Evolutionary conservation across 176 grass and related monocot species (phyloP).

Genomic region (Bolboschoenus planiculmis): DNA sequence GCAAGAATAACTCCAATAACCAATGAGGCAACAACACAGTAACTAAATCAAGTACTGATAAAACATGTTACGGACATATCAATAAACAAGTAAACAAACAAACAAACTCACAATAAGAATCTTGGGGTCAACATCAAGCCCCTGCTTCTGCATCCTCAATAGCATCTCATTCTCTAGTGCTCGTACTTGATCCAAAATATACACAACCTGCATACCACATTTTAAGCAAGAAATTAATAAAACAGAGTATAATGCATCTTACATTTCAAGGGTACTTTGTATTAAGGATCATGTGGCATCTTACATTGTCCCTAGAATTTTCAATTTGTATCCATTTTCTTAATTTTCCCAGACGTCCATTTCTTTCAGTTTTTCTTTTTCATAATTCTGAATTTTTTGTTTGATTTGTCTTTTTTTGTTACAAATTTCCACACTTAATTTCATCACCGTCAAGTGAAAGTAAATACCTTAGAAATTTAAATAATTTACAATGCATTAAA

Average conservation of each 20-base stretch:
- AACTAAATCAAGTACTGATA: background rate
- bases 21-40: background rate
- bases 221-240: background rate
- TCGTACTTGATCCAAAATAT: conserved; percentile 97
- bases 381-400: background rate
- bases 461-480: conserved; percentile 6
- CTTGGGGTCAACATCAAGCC: conserved; percentile 66
- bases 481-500: background rate
- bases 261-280: background rate
- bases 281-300: background rate
- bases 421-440: background rate
- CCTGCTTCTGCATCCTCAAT: conserved; percentile 81
- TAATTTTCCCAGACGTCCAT: background rate
- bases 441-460: background rate
- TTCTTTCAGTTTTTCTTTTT: background rate
- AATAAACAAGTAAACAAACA: background rate
- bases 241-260: conserved; percentile 5
- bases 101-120: conserved; percentile 74
- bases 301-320: background rate
- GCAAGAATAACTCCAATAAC: background rate
- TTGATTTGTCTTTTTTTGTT: background rate
- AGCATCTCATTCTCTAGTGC: conserved; percentile 91
- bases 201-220: conserved; percentile 52
- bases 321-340: background rate
- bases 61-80: background rate